Evolutionary conservation across 2,329 filamentous ascomycete species (phyloP), one percentile per base, ranked within the genome.

Genomic region (Shiraia bambusicola): DNA sequence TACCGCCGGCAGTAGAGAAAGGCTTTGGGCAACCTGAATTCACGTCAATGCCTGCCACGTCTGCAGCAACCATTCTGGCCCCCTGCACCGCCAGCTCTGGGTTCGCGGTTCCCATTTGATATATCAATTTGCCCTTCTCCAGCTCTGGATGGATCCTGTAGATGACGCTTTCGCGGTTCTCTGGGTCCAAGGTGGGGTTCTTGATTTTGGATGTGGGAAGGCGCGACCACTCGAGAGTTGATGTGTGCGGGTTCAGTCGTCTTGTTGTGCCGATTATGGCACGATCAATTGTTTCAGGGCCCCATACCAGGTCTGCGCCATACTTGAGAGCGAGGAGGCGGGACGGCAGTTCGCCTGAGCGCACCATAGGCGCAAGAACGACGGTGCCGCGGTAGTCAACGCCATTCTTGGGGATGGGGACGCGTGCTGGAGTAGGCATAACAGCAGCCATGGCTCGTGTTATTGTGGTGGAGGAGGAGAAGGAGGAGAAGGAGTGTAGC

Each of bases 21-120:
- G 92, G 88, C 70, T 98, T 98, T 1, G 93, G 93, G 65, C 93
- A 98, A n/a, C 93, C 93, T 0, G 93, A 90, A 67, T 98, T 98
- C 49, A 98, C 86, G 67, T 97, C 93, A 56, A 98, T 96, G 46
- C 93, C 93, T 0, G 85, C 84, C 3, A 98, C 93, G 69, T 97
- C 89, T 10, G 74, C 79, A 0, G 91, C 93, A 14, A 98, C 86
- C 12, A 96, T 72, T 38, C 83, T 83, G 2, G 92, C 90, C 1
- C 92, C 91, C 65, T 87, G 74, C 0, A 97, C 91, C 1, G 93
- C 93, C 22, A 84, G 79, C 10, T 86, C 83, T 0, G 93, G 89
- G 45, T 87, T 84, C 8, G 90, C 82, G 1, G 92, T 95, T 44
- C 93, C 93, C 44, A 98, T 83, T 67, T 98, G 93, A 68, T 93